These are phyloP conservation scores for Ambrosiella beaveri DNA, from an alignment of 2,329 filamentous ascomycete species.

Conservation along the genomic window DNA sequence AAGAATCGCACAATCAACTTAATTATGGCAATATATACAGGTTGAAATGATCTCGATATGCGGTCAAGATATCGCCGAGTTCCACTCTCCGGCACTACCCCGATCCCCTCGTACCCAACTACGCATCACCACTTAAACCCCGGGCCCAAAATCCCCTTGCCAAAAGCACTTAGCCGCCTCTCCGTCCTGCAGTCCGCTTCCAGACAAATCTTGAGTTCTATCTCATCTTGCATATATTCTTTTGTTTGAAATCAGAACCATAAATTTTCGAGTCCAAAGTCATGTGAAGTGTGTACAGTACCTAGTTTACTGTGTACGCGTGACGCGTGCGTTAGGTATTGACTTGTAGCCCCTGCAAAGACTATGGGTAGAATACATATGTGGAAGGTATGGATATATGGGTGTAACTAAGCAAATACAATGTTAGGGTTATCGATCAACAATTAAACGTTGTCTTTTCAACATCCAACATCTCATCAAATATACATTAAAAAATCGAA, in stretches of 20 bases:
- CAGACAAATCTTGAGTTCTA: too few species aligned
- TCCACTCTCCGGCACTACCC: neutral
- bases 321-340: constrained; percentile 3
- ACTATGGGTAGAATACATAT: neutral
- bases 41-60: too few species aligned
- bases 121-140: neutral
- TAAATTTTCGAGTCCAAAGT: too few species aligned
- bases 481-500: neutral
- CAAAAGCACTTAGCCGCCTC: too few species aligned
- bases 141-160: neutral
- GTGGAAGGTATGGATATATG: too few species aligned
- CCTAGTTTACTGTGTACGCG: constrained; percentile 2
- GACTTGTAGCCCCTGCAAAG: constrained; percentile 5
- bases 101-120: neutral
- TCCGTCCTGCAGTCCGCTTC: too few species aligned
- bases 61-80: neutral
- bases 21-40: too few species aligned
- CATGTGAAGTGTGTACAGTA: too few species aligned
- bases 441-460: neutral
- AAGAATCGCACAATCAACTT: too few species aligned
- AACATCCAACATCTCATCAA: neutral
- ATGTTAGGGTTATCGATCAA: neutral
- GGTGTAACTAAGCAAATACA: too few species aligned
- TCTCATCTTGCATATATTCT: too few species aligned
- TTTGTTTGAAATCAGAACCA: too few species aligned